Evolutionary conservation across 164 flowering plant species (phyloP), one percentile per base, ranked within the genome.

Genomic region (Nymphaea colorata): DNA sequence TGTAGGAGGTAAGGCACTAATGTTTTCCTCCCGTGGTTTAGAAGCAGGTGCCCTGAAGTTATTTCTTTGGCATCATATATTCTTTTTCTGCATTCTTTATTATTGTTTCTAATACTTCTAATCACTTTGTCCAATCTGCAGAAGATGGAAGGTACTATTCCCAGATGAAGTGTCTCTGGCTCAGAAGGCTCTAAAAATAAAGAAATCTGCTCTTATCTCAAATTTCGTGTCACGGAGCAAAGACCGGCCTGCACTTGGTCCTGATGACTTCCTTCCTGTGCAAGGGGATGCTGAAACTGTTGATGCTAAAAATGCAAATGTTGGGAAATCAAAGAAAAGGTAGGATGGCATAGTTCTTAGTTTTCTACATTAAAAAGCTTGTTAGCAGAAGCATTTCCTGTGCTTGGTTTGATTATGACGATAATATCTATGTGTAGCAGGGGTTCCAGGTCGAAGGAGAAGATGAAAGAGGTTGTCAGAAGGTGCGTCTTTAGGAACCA

Each of bases 201-300:
- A 81, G 62, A 87, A 76, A 64, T 74, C 70, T 66, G 91, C 92
- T 69, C 73, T 87, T n/a, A 79, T 85, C 60, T 75, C 90, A 65
- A 94, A 94, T 72, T 94, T 94, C 79, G 99, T 91, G 44, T 97
- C 90, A 72, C 77, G 97, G 70, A 93, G 87, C 73, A 66, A 76
- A 1, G 87, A 87, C 66, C 81, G 96, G 59, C 93, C 98, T 73
- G 80, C 85, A 55, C 85, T 94, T 74, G 81, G 84, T 63, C 83
- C 84, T 18, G 67, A 72, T 68, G 95, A 89, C 76, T 87, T 91
- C 73, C 60, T 78, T 65, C 77, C 83, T 11, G 64, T 61, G 16
- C 80, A 78, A 44, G 71, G 55, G 41, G 42, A 36, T 44, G 15
- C 63, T 64, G 16, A 76, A 43, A 59, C 65, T 18, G 42, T 81